Percentiles rank a stretch among this genome's conserved stretches.
These are phyloP conservation scores for Datisca glomerata DNA, from an alignment of 306 rosid species.

Conservation along the genomic window DNA sequence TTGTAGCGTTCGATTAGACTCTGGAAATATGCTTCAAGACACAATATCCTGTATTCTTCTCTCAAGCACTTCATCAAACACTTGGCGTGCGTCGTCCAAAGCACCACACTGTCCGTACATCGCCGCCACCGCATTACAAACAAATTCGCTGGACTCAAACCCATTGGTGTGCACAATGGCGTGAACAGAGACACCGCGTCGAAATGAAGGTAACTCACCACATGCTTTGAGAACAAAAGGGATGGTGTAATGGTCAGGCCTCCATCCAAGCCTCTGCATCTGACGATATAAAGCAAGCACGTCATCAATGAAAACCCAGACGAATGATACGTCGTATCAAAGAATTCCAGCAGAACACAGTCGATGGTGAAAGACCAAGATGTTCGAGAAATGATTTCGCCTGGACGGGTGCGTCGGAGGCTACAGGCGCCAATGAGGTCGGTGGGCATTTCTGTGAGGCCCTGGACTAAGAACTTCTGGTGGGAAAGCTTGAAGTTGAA, in stretches of 20 bases:
- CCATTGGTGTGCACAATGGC: slow-evolving; percentile 30
- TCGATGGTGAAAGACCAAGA: slow-evolving; percentile 22
- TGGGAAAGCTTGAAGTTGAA: slow-evolving; percentile 32
- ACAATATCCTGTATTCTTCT: slow-evolving; percentile 54
- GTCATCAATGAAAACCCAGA: slow-evolving; percentile 10
- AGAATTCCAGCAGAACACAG: slow-evolving; percentile 72
- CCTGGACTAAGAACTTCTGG: slow-evolving; percentile 34
- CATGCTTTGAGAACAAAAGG: slow-evolving; percentile 73
- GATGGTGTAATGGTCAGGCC: slow-evolving; percentile 57
- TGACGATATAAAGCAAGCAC: slow-evolving; percentile 28
- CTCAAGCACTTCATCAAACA: slow-evolving; percentile 55
- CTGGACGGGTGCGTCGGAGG: slow-evolving; percentile 19
- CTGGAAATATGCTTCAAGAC: too few relatives aligned
- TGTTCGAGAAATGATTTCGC: slow-evolving; percentile 36
- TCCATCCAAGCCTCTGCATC: slow-evolving; percentile 55
- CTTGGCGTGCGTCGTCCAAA: slow-evolving; percentile 24
- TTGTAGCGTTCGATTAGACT: too few relatives aligned
- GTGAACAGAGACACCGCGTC: slow-evolving; percentile 38
- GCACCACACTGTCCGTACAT: slow-evolving; percentile 64
- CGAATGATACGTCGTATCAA: slow-evolving; percentile 40
- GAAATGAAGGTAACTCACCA: slow-evolving; percentile 29
- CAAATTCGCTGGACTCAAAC: slow-evolving; percentile 52
- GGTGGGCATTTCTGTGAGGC: slow-evolving; percentile 11
- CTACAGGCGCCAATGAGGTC: slow-evolving; percentile 36
- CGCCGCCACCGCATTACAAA: slow-evolving; percentile 57